Conservation (phyloP, 2,329 filamentous ascomycete species). For the Emergomyces pasteurianus region DNA sequence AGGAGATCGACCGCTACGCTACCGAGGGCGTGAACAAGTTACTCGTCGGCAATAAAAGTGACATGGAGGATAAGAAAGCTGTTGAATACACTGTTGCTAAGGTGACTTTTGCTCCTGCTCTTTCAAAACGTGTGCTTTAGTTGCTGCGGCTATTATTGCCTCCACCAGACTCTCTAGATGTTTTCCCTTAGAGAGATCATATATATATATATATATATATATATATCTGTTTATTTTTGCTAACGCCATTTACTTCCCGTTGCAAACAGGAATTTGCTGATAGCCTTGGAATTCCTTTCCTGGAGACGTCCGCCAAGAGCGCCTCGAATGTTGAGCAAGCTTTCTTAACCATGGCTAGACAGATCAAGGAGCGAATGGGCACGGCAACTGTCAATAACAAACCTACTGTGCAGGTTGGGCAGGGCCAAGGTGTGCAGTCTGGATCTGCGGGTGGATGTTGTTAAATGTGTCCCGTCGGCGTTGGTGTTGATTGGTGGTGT, state of each 20-base stretch:
- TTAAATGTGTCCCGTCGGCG: conserved; percentile 41
- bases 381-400: conserved; percentile 97
- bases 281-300: conserved; percentile 96
- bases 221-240: background rate
- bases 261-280: conserved; percentile 80
- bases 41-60: conserved; percentile 98
- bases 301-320: conserved; percentile 99
- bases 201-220: too few relatives aligned
- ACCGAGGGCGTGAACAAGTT: conserved; percentile 99
- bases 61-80: conserved; percentile 99
- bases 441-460: conserved; percentile 81
- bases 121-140: too few relatives aligned
- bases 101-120: conserved; percentile 45
- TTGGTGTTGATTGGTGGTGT: background rate
- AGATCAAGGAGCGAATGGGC: conserved; percentile 99
- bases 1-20: conserved; percentile 98
- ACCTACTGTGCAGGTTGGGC: conserved; percentile 89
- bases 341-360: conserved; percentile 98
- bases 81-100: conserved; percentile 99
- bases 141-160: too few relatives aligned
- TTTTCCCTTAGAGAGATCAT: too few relatives aligned
- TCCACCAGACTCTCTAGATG: too few relatives aligned
- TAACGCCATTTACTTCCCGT: conserved; percentile 1
- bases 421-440: conserved; percentile 85
- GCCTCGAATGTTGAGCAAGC: conserved; percentile 99